These are phyloP conservation scores for Schwanniomyces polymorphus DNA, from an alignment of 805 yeast genomes.

Conservation along the genomic window DNA sequence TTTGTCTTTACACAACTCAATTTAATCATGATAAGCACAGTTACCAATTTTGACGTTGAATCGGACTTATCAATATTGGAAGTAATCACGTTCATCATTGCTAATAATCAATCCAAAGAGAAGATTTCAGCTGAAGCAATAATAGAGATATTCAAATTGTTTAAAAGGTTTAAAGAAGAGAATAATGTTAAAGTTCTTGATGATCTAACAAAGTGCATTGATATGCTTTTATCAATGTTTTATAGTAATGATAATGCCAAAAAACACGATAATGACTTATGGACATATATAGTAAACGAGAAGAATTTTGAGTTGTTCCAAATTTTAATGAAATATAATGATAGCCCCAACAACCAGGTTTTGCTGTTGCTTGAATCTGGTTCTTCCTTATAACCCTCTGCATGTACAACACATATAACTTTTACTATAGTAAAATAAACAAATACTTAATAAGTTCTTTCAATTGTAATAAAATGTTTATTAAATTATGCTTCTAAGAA, in stretches of 20 bases:
- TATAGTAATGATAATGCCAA: not conserved
- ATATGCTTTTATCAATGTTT: conserved; percentile 2
- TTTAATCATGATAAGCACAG: conserved; percentile 9
- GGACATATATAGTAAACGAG: conserved; percentile 5
- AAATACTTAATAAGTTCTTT: too few species aligned
- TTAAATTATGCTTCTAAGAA: not conserved
- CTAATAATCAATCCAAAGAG: conserved; percentile 2
- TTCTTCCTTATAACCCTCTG: not conserved
- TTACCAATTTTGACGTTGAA: conserved; percentile 4
- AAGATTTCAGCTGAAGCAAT: conserved; percentile 1
- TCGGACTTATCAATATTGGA: conserved; percentile 1
- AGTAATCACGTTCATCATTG: not conserved
- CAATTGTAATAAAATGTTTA: too few species aligned
- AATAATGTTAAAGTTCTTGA: not conserved
- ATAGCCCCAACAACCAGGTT: conserved; percentile 6
- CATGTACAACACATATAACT: too few species aligned
- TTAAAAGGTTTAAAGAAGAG: not conserved
- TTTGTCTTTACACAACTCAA: conserved; percentile 11
- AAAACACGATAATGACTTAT: conserved; percentile 5
- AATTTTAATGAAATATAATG: conserved; percentile 6
- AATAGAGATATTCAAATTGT: conserved; percentile 2
- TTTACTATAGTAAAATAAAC: too few species aligned
- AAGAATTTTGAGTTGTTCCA: conserved; percentile 6
- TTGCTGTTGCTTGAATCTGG: conserved; percentile 4
- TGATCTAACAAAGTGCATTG: conserved; percentile 1